These are phyloP conservation scores for Marsdenia floribunda DNA, from an alignment of 257 asterid species.

Conservation along the genomic window DNA sequence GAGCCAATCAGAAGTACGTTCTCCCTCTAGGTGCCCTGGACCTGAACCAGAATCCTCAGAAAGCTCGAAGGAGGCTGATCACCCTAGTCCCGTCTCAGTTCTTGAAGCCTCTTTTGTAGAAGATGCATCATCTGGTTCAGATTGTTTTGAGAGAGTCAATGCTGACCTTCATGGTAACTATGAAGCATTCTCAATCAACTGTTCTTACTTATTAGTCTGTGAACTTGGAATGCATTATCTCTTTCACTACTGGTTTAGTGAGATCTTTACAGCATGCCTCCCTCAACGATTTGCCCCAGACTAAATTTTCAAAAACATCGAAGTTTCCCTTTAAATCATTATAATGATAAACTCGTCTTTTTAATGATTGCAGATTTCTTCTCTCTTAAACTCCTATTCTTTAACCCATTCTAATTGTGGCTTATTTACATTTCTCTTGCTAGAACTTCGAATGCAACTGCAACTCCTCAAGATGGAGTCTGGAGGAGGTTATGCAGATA, in stretches of 20 bases:
- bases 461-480: constrained; percentile 85
- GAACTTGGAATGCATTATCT: not conserved
- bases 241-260: not conserved
- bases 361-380: not conserved
- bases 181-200: constrained; percentile 1
- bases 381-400: not conserved
- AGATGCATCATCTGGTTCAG: constrained; percentile 49
- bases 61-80: constrained; percentile 67
- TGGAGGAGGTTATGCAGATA: constrained; percentile 35
- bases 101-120: constrained; percentile 62
- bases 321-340: not conserved
- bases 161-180: constrained; percentile 73
- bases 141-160: constrained; percentile 72
- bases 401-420: not conserved
- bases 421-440: constrained; percentile 6
- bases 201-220: not conserved
- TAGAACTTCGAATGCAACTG: constrained; percentile 80
- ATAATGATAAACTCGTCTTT: not conserved
- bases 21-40: constrained; percentile 17
- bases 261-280: not conserved
- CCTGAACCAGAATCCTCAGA: constrained; percentile 51
- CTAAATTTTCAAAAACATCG: not conserved
- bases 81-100: constrained; percentile 82
- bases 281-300: not conserved
- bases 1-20: constrained; percentile 23